Percentiles rank a stretch among this genome's conserved stretches.
phyloP scores from a whole-genome alignment of 192 early-diverging fungal species.

The Umbelopsis vinacea region DNA sequence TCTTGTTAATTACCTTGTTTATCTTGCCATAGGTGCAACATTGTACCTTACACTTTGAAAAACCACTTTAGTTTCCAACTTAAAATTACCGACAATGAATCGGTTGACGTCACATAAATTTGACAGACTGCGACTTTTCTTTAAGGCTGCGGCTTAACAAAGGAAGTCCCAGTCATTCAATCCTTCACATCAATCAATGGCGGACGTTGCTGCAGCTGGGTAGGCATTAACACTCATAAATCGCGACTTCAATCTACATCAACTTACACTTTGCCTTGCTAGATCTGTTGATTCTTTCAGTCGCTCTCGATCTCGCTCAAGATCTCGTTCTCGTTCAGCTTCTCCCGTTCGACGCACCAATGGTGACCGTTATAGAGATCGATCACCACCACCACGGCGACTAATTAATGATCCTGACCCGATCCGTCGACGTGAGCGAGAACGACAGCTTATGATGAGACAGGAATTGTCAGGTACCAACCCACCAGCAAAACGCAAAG shows the following conservation, averaged over 20 bases:
- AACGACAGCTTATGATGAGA: conserved; percentile 40
- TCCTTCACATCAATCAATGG: background rate
- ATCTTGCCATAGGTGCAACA: no score
- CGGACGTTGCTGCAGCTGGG: conserved; percentile 11
- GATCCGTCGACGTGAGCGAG: conserved; percentile 41
- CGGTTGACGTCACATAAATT: background rate
- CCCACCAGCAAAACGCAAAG: conserved; percentile 34
- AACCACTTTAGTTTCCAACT: no score
- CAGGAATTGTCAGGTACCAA: conserved; percentile 22
- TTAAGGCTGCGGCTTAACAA: conserved; percentile 6
- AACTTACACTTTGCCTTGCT: background rate
- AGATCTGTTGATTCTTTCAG: conserved; percentile 21
- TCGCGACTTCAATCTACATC: background rate
- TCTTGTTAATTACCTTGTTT: no score
- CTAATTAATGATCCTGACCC: conserved; percentile 27
- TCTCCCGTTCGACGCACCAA: conserved; percentile 14
- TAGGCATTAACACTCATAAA: background rate
- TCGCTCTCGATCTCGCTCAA: conserved; percentile 32
- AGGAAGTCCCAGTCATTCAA: background rate
- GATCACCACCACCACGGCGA: conserved; percentile 11
- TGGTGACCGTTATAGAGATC: background rate
- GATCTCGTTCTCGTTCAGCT: conserved; percentile 31
- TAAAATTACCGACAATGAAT: no score
- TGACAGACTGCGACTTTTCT: background rate
- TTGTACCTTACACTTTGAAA: no score